Evolutionary conservation across 208 protist species (phyloP).

Genomic region (Acanthamoeba polyphaga): DNA sequence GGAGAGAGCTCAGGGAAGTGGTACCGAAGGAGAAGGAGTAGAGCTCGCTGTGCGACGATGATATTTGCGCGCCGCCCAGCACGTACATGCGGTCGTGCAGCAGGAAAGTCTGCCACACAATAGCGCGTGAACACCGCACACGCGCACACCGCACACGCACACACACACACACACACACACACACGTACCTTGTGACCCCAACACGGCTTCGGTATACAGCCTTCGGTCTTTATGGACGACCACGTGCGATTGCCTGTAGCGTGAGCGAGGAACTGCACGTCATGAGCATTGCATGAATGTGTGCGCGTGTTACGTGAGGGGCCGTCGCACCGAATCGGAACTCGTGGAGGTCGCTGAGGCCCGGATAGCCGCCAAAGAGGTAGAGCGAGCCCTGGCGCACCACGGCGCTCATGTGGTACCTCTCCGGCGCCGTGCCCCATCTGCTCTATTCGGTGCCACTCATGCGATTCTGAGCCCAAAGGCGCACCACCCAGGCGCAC

Average conservation of each 20-base stretch:
- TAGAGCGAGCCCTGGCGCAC: constrained; percentile 68
- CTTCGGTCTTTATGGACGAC: constrained; percentile 50
- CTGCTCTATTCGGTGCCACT: constrained; percentile 60
- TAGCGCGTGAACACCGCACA: too few relatives aligned
- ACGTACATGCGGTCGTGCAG: constrained; percentile 63
- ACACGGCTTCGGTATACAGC: background rate
- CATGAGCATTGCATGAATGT: too few relatives aligned
- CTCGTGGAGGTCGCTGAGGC: constrained; percentile 69
- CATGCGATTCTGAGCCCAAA: background rate
- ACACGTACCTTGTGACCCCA: constrained; percentile 52
- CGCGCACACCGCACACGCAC: too few relatives aligned
- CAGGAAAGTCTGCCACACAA: background rate
- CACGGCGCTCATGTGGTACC: constrained; percentile 52
- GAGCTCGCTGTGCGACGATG: constrained; percentile 27
- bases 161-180: too few relatives aligned
- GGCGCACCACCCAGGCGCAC: background rate
- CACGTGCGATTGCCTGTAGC: constrained; percentile 26
- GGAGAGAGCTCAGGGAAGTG: background rate
- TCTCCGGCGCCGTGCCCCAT: constrained; percentile 49
- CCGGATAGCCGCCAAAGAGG: constrained; percentile 70
- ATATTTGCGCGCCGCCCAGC: constrained; percentile 46
- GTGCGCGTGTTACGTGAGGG: background rate
- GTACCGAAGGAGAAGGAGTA: constrained; percentile 60
- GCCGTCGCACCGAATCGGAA: constrained; percentile 48
- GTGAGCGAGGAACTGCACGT: background rate